Base-by-base conservation (phyloP, 441 rosid species). In the Jatropha multifida region DNA sequence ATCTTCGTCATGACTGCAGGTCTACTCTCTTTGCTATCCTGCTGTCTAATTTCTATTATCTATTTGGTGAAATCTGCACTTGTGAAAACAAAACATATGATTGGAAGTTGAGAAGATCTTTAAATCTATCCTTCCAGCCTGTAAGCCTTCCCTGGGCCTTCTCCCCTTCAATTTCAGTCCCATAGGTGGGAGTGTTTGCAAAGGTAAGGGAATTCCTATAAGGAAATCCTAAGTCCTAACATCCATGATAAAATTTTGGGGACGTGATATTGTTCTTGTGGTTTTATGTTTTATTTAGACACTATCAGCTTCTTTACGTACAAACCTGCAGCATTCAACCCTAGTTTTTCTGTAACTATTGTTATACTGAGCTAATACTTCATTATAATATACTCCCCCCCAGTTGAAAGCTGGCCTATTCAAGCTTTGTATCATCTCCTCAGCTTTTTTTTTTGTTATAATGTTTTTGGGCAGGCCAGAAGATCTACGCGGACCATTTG, bases 1-100 rank as follows among this genome's bases (percentile, higher is more conserved):
- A 92, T 77, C 97, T 95, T 77, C 85, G 86, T 18, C 93, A 74
- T 60, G 94, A 92, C 74, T 93, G 97, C 85, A 90, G 97, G 99
- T 92, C 72, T 26, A 80, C 2, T 65, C 71, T 51, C 20, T 1
- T 17, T 37, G 55, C 11, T 4, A 23, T 60, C 40, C 11, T 44
- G 41, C 46, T 56, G 65, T 74, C 46, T 40, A 20, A 52, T 64
- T 56, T 58, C 5, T 38, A 26, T 23, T 15, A 10, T 74, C 38
- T 41, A 13, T 41, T 23, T 10, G 6, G 5, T 44, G 42, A 40
- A 11, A n/a, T 13, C 58, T 7, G 7, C 18, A 11, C 18, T 5
- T 70, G 9, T 56, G 5, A n/a, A 69, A 48, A 3, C 51, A 41
- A 70, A 66, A 55, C 37, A 46, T 69, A 15, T 55, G 32, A 5